Evolutionary conservation across 1,139 yeast genomes (phyloP), one percentile per base, ranked within the genome.

Genomic region (Insectozyma bohioensis): DNA sequence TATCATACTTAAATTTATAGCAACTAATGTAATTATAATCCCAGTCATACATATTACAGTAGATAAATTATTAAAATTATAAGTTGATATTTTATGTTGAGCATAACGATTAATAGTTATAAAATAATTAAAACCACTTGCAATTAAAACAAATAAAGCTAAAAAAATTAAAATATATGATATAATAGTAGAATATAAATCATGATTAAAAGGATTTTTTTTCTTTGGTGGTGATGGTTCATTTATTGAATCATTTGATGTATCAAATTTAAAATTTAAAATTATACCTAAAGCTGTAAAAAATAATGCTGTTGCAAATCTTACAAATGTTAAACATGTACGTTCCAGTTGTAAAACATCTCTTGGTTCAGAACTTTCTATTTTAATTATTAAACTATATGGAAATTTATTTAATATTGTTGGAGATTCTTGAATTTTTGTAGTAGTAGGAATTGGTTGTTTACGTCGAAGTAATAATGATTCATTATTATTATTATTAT

Each of bases 281-380:
- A 74, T 46, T 21, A 78, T 63, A 0, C 79, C 78, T 33, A 76
- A 55, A 1, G 82, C 71, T 2, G 78, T 63, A 25, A 79, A 58
- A 33, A 72, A 63, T 10, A 78, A 55, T 1, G 78, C 61, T 1
- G 72, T 57, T 1, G 80, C 55, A 43, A 78, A 74, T 36, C 78
- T 61, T 31, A 76, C 55, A 54, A 78, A 74, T 19, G 77, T 61
- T 8, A 79, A 54, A 19, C 78, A 64, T 0, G 84, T 77, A 28
- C 84, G 53, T 47, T 78, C 85, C 37, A 74, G 72, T 58, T 78
- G 82, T 11, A 78, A 54, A 15, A 77, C 76, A 51, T 79, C 85
- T 35, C 85, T 56, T 0, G 85, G 83, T 39, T 78, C 80, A 2
- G 79, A 72, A 4, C 74, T 60, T 6, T 64, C 56, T 21, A 75